phyloP scores from a whole-genome alignment of 371 early-diverging fungal genomes.

The Coemansia sp. region DNA sequence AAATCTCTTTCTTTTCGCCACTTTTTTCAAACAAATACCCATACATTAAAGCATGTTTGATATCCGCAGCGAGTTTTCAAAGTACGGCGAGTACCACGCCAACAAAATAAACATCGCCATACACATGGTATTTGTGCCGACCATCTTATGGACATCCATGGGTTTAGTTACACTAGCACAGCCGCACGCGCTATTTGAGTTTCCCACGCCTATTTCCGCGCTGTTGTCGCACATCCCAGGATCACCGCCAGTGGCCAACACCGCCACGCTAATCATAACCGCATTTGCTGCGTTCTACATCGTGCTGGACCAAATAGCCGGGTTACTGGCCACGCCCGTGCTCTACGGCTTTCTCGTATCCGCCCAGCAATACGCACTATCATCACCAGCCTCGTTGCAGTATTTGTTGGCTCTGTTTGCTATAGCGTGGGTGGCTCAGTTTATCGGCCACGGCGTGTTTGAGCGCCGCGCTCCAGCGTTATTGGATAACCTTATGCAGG shows the following conservation, averaged over 20 bases:
- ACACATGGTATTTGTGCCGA: slow-evolving; percentile 90
- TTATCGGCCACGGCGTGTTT: slow-evolving; percentile 80
- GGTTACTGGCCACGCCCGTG: slow-evolving; percentile 59
- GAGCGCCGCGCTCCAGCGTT: slow-evolving; percentile 91
- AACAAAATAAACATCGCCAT: slow-evolving; percentile 75
- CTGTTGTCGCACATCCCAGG: slow-evolving; percentile 33
- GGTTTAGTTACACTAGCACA: slow-evolving; percentile 51
- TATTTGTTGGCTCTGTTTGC: slow-evolving; percentile 64
- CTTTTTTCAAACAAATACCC: neutral
- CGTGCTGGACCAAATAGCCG: slow-evolving; percentile 76
- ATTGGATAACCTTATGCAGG: slow-evolving; percentile 82
- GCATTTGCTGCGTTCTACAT: slow-evolving; percentile 74
- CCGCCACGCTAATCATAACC: slow-evolving; percentile 56
- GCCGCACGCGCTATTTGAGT: slow-evolving; percentile 39
- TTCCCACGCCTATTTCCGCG: slow-evolving; percentile 25
- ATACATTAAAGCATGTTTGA: slow-evolving; percentile 49
- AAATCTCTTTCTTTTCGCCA: neutral
- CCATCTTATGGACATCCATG: slow-evolving; percentile 79
- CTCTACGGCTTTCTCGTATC: slow-evolving; percentile 60
- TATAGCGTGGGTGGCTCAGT: slow-evolving; percentile 83
- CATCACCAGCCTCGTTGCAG: slow-evolving; percentile 56
- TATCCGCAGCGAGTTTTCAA: slow-evolving; percentile 70
- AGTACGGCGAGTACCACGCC: slow-evolving; percentile 79
- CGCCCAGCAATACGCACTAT: slow-evolving; percentile 58
- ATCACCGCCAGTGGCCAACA: slow-evolving; percentile 57